Evolutionary conservation across 345 rosid species (phyloP), one percentile per base, ranked within the genome.

Genomic region (Boechera retrofracta): DNA sequence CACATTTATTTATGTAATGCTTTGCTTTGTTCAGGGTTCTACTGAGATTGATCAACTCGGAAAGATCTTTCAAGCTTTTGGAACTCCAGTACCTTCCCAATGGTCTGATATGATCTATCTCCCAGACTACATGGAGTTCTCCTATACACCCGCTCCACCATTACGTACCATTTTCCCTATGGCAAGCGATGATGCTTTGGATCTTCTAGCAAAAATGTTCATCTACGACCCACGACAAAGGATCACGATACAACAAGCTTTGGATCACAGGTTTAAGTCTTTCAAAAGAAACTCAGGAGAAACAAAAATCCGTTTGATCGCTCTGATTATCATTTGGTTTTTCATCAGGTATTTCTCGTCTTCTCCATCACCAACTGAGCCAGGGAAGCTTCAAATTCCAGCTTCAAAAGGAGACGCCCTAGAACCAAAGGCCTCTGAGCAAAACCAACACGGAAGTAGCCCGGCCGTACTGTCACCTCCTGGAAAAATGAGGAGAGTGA

Each of bases 101-200:
- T 87, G 90, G 90, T 80, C 87, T 35, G 90, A 87, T 75, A 79
- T 87, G 81, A 84, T 75, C 61, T 85, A 80, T 52, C 88, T 87
- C 55, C 88, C 87, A 63, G 87, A 85, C 55, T 87, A 85, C 79
- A 83, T 87, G 75, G 87, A 83, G 58, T 85, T 85, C 75, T 81
- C 82, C 28, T 72, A 63, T 62, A 72, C 81, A 29, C 83, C 77
- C 0, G 83, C 85, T 65, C 88, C 84, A 67, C 84, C 85, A 18
- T 69, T 79, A 56, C 83, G 83, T 38, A 71, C 85, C 31, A 76
- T 85, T 63, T 87, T 85, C 67, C 87, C 90, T n/a, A 82, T 79
- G 78, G 90, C 88, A 45, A 87, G 86, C 55, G 87, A 87, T 45
- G 90, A 87, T 60, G 64, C 88, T 6, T 67, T 87, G 69, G 90